Evolutionary conservation across 495 filamentous ascomycete genomes (phyloP).

Genomic region (Penicillium canariense): DNA sequence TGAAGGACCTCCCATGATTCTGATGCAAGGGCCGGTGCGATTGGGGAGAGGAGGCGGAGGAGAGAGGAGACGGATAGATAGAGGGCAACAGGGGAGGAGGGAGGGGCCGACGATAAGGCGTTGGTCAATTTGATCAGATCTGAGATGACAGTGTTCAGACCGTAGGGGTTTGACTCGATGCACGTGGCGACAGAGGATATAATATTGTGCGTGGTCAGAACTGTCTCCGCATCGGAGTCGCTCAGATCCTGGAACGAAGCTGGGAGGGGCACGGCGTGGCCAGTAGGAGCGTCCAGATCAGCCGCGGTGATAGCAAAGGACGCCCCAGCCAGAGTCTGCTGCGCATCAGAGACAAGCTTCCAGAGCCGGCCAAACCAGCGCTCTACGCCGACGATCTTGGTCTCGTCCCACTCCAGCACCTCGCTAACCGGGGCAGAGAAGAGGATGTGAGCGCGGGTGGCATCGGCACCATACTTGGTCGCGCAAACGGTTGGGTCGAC

Average conservation of each 20-base stretch:
- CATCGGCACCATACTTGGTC: constrained; percentile 72
- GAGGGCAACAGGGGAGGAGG: constrained; percentile 31
- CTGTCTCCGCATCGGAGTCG: constrained; percentile 55
- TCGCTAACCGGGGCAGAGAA: constrained; percentile 84
- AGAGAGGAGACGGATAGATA: constrained; percentile 48
- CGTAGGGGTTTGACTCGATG: constrained; percentile 62
- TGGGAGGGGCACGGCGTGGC: constrained; percentile 26
- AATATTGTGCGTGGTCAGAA: constrained; percentile 62
- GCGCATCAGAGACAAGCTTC: constrained; percentile 50
- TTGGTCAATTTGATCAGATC: constrained; percentile 81
- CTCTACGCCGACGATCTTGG: constrained; percentile 75
- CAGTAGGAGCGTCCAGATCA: constrained; percentile 17
- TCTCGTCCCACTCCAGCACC: constrained; percentile 82
- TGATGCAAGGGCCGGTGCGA: constrained; percentile 73
- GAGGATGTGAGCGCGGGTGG: constrained; percentile 79
- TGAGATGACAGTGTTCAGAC: constrained; percentile 78
- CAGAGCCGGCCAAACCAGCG: constrained; percentile 72
- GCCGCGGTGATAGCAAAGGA: constrained; percentile 19
- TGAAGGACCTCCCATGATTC: constrained; percentile 72
- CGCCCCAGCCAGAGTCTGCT: constrained; percentile 24
- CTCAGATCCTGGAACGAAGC: constrained; percentile 31
- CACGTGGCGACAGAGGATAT: constrained; percentile 65
- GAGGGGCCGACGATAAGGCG: constrained; percentile 43
- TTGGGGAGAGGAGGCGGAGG: constrained; percentile 69
- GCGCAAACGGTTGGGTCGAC: constrained; percentile 78